Base-by-base conservation (phyloP, 2,329 filamentous ascomycete species). In the Sclerotinia trifoliorum region DNA sequence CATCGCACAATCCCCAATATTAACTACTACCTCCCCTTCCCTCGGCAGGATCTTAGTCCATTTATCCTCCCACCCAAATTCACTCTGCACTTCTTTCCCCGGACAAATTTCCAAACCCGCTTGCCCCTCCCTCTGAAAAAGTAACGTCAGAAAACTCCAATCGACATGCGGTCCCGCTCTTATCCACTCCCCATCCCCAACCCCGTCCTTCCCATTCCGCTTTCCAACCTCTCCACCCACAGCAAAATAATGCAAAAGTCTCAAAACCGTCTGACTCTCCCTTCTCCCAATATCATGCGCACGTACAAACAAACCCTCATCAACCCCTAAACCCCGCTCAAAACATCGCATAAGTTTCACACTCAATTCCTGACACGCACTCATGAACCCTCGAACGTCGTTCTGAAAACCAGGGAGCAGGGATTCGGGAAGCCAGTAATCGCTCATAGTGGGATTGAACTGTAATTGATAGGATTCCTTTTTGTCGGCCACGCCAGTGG, bases 1-100 rank as follows among this genome's bases (percentile, higher is more conserved):
- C 88, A 90, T 89, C 21, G 90, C 80, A 66, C 90, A 78, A 74
- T 90, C 87, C 5, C 88, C 88, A 70, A 89, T 87, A 72, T 89
- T 89, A 77, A 87, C 89, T 11, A 90, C 84, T 67, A 88, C 86
- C 70, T 83, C 83, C 0, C 82, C 84, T 0, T 80, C 79, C 2
- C 75, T 78, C 7, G 84, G 84, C 70, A 86, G 83, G n/a, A 90
- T 82, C 69, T 85, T 85, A 13, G 87, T 90, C 88, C 88, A 90
- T 0, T 77, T 78, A 73, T 89, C 86, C 1, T 85, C 85, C 57
- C 83, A 81, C 0, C 83, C 87, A 71, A 87, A 89, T 4, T 82
- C 81, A 0, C 86, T 89, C 10, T 84, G 82, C 3, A 81, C 84
- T 75, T 89, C 87, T 21, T 87, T 80, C 0, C 87, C 87, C 0